Conservation (phyloP, 164 flowering plant species). For the Magnolia sinica region DNA sequence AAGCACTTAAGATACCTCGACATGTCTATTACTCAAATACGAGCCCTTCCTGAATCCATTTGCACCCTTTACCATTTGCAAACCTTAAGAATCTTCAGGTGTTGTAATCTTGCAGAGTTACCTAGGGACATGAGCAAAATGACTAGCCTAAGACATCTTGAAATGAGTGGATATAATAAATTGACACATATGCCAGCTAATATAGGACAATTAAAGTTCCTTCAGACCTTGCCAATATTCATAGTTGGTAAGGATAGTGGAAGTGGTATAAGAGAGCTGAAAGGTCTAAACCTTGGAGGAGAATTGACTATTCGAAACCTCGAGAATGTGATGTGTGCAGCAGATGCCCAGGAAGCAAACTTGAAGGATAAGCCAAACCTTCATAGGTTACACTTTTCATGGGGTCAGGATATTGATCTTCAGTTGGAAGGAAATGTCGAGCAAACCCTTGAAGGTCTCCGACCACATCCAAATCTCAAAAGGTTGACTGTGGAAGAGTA, state of each 20-base stretch:
- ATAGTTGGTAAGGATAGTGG: too few relatives aligned
- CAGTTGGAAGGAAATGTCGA: neutral
- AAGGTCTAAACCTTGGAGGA: conserved; percentile 2
- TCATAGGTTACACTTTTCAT: neutral
- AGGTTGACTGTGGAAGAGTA: conserved; percentile 13
- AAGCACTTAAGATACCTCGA: conserved; percentile 5
- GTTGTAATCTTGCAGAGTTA: too few relatives aligned
- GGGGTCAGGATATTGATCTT: neutral
- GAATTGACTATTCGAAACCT: neutral
- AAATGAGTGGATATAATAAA: too few relatives aligned
- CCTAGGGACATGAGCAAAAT: too few relatives aligned
- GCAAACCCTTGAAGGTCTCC: conserved; percentile 13
- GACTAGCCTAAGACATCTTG: too few relatives aligned
- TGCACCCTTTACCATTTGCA: conserved; percentile 19
- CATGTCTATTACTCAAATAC: neutral
- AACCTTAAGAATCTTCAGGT: conserved; percentile 17
- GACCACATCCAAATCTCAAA: conserved; percentile 22
- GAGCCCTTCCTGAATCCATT: conserved; percentile 12
- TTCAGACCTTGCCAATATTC: too few relatives aligned
- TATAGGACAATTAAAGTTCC: too few relatives aligned
- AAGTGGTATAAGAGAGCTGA: too few relatives aligned
- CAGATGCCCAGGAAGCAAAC: neutral
- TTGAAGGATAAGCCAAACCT: conserved; percentile 1
- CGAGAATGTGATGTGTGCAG: neutral
- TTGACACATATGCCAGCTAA: too few relatives aligned